These are phyloP conservation scores for Kluyveromyces starmeri DNA, from an alignment of 805 yeast species.

Conservation along the genomic window DNA sequence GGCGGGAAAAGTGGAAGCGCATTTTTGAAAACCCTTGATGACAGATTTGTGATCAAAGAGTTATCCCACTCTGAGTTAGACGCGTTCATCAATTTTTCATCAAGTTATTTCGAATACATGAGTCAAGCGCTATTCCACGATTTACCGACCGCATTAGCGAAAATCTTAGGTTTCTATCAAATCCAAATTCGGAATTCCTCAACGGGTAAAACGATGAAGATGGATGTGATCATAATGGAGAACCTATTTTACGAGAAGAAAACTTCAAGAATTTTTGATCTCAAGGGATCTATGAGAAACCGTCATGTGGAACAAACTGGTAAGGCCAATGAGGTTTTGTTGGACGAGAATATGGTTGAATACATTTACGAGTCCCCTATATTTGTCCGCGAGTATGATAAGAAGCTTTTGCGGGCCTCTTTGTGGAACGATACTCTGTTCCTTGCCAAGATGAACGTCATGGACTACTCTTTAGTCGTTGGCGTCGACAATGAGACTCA, in stretches of 20 bases:
- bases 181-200: constrained; percentile 75
- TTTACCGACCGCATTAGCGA: constrained; percentile 87
- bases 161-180: constrained; percentile 92
- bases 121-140: constrained; percentile 93
- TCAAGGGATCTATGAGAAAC: constrained; percentile 97
- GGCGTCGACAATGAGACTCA: constrained; percentile 70
- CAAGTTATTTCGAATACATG: constrained; percentile 92
- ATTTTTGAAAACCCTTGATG: constrained; percentile 85
- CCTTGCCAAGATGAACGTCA: constrained; percentile 92
- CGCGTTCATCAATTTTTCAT: constrained; percentile 91
- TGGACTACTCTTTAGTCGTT: constrained; percentile 94
- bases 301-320: constrained; percentile 97
- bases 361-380: constrained; percentile 93
- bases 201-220: constrained; percentile 66
- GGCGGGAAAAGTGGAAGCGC: constrained; percentile 98
- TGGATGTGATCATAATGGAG: constrained; percentile 94
- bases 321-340: constrained; percentile 81
- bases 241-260: constrained; percentile 79
- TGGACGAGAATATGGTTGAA: constrained; percentile 98
- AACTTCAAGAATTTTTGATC: constrained; percentile 80
- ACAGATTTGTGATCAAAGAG: constrained; percentile 82
- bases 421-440: constrained; percentile 93
- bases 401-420: constrained; percentile 75
- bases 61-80: constrained; percentile 82
- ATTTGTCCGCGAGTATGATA: constrained; percentile 87